Percentiles rank a stretch among this genome's conserved stretches.
Evolutionary conservation across 2,329 filamentous ascomycete genomes (phyloP).

Genomic region (Trichoderma hamatum): DNA sequence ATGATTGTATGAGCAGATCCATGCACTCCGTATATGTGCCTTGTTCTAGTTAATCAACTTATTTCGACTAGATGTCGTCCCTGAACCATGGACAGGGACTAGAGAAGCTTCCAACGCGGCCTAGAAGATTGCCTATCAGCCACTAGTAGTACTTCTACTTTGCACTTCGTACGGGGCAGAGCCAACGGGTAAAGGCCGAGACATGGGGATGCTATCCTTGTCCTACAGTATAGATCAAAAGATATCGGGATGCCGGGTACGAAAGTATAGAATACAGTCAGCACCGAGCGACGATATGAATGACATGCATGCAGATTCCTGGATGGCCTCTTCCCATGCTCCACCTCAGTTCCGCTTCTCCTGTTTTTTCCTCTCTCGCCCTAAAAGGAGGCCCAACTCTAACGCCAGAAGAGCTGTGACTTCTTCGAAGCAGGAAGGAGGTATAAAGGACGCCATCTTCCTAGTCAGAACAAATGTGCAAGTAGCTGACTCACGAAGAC

Average conservation of each 20-base stretch:
- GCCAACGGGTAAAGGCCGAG: not conserved
- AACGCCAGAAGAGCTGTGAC: not conserved
- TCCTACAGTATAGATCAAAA: conserved; percentile 1
- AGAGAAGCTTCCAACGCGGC: not conserved
- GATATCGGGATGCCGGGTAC: conserved; percentile 1
- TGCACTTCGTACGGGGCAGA: not conserved
- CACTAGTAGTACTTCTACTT: not conserved
- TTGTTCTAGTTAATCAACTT: not conserved
- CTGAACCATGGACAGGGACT: not conserved
- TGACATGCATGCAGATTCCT: conserved; percentile 25
- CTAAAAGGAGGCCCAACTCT: not conserved
- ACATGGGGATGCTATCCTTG: conserved; percentile 7
- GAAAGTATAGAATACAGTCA: conserved; percentile 9
- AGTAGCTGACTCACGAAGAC: not conserved
- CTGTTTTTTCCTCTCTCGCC: not conserved
- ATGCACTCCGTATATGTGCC: not conserved
- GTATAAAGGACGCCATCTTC: not conserved
- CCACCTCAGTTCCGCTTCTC: conserved; percentile 13
- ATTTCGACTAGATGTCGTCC: not conserved
- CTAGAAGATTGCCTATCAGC: not conserved
- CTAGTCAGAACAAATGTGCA: not conserved
- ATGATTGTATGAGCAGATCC: not conserved
- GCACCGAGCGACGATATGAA: conserved; percentile 14
- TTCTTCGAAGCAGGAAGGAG: not conserved
- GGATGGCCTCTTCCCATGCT: not conserved